Evolutionary conservation across 768 basidiomycete species (phyloP), one percentile per base, ranked within the genome.

Genomic region (Russula foetens): DNA sequence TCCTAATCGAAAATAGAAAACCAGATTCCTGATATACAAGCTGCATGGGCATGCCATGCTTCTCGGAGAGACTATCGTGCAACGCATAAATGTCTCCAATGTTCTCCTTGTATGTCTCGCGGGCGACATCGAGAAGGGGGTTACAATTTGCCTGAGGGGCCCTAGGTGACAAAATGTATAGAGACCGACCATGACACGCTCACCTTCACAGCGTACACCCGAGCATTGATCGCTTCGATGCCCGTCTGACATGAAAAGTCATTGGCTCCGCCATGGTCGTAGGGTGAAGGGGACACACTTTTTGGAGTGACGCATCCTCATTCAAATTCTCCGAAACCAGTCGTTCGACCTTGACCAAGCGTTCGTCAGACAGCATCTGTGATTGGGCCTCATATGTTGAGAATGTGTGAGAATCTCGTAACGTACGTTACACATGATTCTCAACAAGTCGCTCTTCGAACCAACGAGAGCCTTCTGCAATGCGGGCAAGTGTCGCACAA

Each of bases 101-200:
- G 65, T 96, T 96, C 71, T 99, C 95, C 67, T 88, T 91, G 75
- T 87, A 98, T 0, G 95, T 95, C 71, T 92, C 92, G 3, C 97
- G 82, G 2, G 96, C 97, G 7, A 98, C 92, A 64, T 98, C 96
- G 31, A 99, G 84, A 11, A 96, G 77, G 29, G 83, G 83, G 65
- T 92, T 90, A 67, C 79, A 81, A 62, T 90, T 88, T 3, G 91
- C 88, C 81, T 88, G 48, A 7, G 52, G 46, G 39, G 41, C 29
- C 11, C 56, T 29, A 49, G 23, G 47, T 26, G 9, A 31, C 33
- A 24, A 17, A 26, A 23, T 8, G 29, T 29, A 23, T 4, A 44
- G 41, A 39, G 33, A 39, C n/a, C n/a, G n/a, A n/a, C n/a, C n/a
- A 49, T 55, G 23, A 24, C 23, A 2, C 0, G 48, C 50, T 53